A percentile compares a stretch with the other conserved stretches of the same genome.
Conservation (phyloP, 352 stramenopile genomes). For the Phytophthora sojae region DNA sequence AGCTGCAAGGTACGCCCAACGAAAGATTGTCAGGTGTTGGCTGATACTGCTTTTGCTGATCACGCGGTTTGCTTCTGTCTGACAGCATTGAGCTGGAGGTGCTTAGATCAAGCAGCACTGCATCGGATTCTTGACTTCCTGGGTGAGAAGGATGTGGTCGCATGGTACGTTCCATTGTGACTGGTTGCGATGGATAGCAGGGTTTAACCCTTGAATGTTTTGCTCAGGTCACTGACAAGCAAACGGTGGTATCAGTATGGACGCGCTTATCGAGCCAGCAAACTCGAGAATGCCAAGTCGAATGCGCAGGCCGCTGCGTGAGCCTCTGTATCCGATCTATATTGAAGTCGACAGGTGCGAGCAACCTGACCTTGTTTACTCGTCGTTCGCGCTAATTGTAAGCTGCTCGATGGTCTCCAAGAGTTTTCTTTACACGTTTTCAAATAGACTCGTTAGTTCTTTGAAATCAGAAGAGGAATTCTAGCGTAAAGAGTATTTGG, state of each 20-base stretch:
- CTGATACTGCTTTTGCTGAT: not conserved
- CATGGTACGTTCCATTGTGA: slow-evolving; percentile 43
- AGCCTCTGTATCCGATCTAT: slow-evolving; percentile 1
- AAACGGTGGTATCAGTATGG: slow-evolving; percentile 50
- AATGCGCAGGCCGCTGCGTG: slow-evolving; percentile 23
- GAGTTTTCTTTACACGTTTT: slow-evolving; percentile 38
- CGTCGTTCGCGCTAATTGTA: slow-evolving; percentile 20
- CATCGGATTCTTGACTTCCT: slow-evolving; percentile 42
- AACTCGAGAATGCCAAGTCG: slow-evolving; percentile 16
- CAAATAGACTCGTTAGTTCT: slow-evolving; percentile 36
- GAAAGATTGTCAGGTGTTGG: not conserved
- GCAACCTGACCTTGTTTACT: slow-evolving; percentile 1
- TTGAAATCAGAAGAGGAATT: not conserved
- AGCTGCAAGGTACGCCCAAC: slow-evolving; percentile 59
- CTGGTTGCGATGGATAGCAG: not conserved
- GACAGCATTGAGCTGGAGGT: slow-evolving; percentile 59
- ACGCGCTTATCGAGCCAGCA: slow-evolving; percentile 38
- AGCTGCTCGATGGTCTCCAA: slow-evolving; percentile 56
- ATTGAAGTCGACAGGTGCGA: not conserved
- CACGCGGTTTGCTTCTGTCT: slow-evolving; percentile 3
- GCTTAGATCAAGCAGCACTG: slow-evolving; percentile 44
- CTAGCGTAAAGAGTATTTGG: not conserved
- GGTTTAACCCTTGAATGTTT: not conserved
- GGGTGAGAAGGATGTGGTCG: slow-evolving; percentile 35
- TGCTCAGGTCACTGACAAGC: slow-evolving; percentile 48